Conservation (phyloP, 306 rosid genomes). For the Benincasa hispida region DNA sequence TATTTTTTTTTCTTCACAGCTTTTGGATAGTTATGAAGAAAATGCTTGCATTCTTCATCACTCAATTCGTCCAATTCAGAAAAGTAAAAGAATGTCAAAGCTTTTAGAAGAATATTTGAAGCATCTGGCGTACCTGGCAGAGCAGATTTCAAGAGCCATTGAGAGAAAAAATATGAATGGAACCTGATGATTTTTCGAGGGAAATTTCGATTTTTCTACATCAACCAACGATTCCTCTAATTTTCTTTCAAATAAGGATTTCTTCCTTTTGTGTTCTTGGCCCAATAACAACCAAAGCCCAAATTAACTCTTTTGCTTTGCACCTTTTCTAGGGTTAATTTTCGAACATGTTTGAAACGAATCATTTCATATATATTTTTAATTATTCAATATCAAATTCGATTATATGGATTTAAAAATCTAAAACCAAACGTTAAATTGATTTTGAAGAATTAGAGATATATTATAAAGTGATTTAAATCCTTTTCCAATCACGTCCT, state of each 20-base stretch:
- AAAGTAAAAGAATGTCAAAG: neutral
- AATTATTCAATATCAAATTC: no score
- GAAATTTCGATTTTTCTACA: neutral
- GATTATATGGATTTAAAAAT: no score
- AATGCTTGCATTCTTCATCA: slow-evolving; percentile 3
- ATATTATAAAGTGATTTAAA: no score
- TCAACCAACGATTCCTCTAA: neutral
- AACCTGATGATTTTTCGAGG: neutral
- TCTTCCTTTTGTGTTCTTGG: neutral
- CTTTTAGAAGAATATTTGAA: neutral
- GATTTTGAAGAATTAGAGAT: no score
- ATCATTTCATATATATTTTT: no score
- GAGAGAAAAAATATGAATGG: neutral
- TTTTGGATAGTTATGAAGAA: neutral
- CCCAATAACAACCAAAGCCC: neutral
- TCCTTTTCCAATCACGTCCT: no score
- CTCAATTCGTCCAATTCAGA: neutral
- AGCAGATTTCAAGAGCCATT: neutral
- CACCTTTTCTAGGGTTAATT: no score
- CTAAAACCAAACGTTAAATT: no score
- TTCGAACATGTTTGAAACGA: no score
- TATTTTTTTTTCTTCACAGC: neutral
- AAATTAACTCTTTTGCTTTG: no score
- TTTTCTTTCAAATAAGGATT: neutral
- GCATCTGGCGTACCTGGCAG: slow-evolving; percentile 3